These are phyloP conservation scores for Verbena officinalis DNA, from an alignment of 257 asterid species.

Conservation along the genomic window DNA sequence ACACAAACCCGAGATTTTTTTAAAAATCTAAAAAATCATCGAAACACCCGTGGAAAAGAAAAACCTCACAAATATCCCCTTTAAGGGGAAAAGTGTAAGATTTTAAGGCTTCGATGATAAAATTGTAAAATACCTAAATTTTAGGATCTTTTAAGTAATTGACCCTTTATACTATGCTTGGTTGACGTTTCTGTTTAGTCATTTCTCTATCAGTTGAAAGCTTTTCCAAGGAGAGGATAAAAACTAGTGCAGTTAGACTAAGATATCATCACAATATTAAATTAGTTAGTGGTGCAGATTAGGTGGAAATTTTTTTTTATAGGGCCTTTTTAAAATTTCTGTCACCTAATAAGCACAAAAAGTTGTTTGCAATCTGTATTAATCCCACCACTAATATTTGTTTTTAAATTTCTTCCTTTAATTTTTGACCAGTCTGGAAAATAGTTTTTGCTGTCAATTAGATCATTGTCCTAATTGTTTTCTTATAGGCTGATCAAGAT, in stretches of 20 bases:
- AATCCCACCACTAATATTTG: conserved; percentile 36
- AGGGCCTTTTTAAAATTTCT: not conserved
- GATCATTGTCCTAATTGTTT: conserved; percentile 25
- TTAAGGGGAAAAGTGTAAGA: too few relatives aligned
- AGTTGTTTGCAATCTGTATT: conserved; percentile 30
- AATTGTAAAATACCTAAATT: too few relatives aligned
- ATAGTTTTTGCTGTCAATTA: conserved; percentile 28
- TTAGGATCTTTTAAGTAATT: too few relatives aligned
- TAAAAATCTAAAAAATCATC: too few relatives aligned
- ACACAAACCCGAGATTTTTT: too few relatives aligned
- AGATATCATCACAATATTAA: conserved; percentile 8
- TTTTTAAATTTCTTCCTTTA: not conserved
- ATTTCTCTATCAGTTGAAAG: conserved; percentile 12
- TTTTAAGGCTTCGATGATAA: too few relatives aligned
- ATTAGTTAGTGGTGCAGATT: conserved; percentile 29
- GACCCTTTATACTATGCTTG: too few relatives aligned
- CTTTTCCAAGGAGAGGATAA: not conserved
- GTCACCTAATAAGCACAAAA: conserved; percentile 36
- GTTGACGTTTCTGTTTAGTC: not conserved
- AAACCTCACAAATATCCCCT: too few relatives aligned
- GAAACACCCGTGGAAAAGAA: too few relatives aligned
- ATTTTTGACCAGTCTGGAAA: conserved; percentile 28
- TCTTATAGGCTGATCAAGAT: conserved; percentile 52
- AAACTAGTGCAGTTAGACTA: not conserved
- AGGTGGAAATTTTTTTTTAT: conserved; percentile 30